Percentiles rank a stretch among this genome's conserved stretches.
These are phyloP conservation scores for Teunomyces atbi DNA, from an alignment of 805 yeast genomes.

Conservation along the genomic window DNA sequence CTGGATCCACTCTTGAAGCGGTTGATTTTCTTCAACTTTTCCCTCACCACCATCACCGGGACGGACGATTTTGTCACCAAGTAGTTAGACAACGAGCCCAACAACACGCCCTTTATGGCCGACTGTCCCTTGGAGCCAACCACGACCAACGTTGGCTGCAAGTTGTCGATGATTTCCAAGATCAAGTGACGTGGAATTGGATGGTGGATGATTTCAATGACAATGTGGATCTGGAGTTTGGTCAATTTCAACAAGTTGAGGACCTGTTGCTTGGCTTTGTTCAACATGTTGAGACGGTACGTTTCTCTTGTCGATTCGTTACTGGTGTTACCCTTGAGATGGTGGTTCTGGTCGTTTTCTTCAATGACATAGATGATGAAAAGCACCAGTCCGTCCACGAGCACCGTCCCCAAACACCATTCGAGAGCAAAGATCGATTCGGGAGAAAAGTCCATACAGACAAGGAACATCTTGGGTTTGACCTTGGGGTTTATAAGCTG, in stretches of 20 bases:
- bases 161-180: conserved; percentile 65
- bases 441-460: conserved; percentile 79
- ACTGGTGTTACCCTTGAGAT: conserved; percentile 37
- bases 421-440: conserved; percentile 83
- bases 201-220: conserved; percentile 71
- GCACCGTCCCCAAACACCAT: conserved; percentile 83
- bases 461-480: conserved; percentile 60
- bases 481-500: conserved; percentile 44
- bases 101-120: conserved; percentile 69
- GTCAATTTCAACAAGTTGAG: conserved; percentile 57
- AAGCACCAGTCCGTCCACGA: conserved; percentile 78
- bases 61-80: conserved; percentile 67
- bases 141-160: conserved; percentile 70
- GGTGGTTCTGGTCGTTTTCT: conserved; percentile 42
- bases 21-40: conserved; percentile 66
- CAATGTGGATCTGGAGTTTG: conserved; percentile 69
- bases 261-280: conserved; percentile 44
- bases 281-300: conserved; percentile 38
- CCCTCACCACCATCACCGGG: conserved; percentile 79
- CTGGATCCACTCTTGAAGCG: conserved; percentile 49
- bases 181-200: conserved; percentile 72
- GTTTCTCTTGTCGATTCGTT: conserved; percentile 37
- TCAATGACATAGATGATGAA: conserved; percentile 66
- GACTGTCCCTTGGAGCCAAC: conserved; percentile 75
- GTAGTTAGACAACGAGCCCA: conserved; percentile 72